Percentiles rank a stretch among this genome's conserved stretches.
These are phyloP conservation scores for Boletus sensibilis DNA, from an alignment of 768 basidiomycete genomes.

Conservation along the genomic window DNA sequence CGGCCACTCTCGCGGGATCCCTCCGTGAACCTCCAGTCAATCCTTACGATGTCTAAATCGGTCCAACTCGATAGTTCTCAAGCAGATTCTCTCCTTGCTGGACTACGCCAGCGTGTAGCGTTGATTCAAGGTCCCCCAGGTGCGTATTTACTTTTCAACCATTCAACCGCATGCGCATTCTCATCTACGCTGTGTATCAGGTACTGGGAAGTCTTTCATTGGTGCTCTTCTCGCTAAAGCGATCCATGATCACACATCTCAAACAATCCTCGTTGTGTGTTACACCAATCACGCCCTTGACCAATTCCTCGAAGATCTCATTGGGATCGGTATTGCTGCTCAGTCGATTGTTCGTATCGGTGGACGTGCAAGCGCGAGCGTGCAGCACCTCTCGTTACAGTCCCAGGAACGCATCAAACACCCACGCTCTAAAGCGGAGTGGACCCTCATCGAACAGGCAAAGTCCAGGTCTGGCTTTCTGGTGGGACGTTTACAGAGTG, in stretches of 20 bases:
- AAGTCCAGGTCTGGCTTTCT: conserved; percentile 26
- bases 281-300: conserved; percentile 77
- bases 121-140: conserved; percentile 75
- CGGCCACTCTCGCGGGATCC: conserved; percentile 32
- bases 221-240: conserved; percentile 65
- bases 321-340: conserved; percentile 55
- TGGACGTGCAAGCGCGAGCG: conserved; percentile 51
- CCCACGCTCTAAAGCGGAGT: conserved; percentile 35
- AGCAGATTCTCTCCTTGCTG: conserved; percentile 43
- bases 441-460: conserved; percentile 41
- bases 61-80: conserved; percentile 57
- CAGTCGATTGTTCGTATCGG: conserved; percentile 53
- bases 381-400: conserved; percentile 46
- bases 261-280: conserved; percentile 65
- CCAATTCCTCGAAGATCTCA: conserved; percentile 62
- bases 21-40: conserved; percentile 36
- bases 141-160: conserved; percentile 24
- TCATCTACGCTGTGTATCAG: conserved; percentile 32
- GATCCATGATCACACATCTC: conserved; percentile 46
- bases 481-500: conserved; percentile 24
- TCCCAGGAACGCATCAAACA: conserved; percentile 34
- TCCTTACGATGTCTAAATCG: conserved; percentile 38
- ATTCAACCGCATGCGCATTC: neutral
- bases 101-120: conserved; percentile 54
- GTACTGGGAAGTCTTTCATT: conserved; percentile 75